phyloP scores from a whole-genome alignment of 768 basidiomycete species.

The Cystobasidiopsis lactophilus region DNA sequence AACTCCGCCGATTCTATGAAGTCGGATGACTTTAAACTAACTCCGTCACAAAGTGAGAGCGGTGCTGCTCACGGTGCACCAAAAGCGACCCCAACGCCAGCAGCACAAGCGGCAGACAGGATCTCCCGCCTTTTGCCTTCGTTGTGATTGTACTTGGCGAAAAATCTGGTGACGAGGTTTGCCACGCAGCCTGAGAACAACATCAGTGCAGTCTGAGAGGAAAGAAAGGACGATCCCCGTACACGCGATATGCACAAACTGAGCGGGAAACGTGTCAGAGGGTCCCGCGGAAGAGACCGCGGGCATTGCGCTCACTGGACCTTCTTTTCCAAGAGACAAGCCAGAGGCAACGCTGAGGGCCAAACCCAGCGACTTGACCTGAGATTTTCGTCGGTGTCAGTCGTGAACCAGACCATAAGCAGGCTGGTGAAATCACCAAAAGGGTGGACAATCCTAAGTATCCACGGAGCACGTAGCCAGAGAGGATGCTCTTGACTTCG shows the following conservation, averaged over 20 bases:
- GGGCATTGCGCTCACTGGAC: slow-evolving; percentile 1
- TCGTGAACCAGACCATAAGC: no score
- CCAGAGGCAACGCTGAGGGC: slow-evolving; percentile 83
- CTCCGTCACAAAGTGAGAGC: slow-evolving; percentile 19
- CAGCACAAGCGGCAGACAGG: slow-evolving; percentile 83
- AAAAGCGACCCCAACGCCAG: slow-evolving; percentile 91
- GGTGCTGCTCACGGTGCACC: slow-evolving; percentile 64
- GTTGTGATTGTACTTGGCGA: slow-evolving; percentile 77
- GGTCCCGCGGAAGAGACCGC: background rate
- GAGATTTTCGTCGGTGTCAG: no score
- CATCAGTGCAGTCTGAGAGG: no score
- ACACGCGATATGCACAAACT: slow-evolving; percentile 79
- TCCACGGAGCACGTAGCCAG: slow-evolving; percentile 71
- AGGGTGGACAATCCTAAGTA: slow-evolving; percentile 79
- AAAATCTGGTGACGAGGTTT: slow-evolving; percentile 71
- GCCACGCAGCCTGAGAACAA: no score
- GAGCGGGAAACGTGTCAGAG: slow-evolving; percentile 39
- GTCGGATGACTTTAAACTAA: background rate
- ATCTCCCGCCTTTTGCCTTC: slow-evolving; percentile 94
- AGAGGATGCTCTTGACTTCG: slow-evolving; percentile 45
- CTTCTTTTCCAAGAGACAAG: slow-evolving; percentile 44
- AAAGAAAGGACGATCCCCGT: no score
- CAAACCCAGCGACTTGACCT: slow-evolving; percentile 69
- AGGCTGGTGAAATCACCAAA: no score
- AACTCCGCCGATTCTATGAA: slow-evolving; percentile 35